A percentile compares a stretch with the other conserved stretches of the same genome.
Evolutionary conservation across 768 basidiomycete species (phyloP).

Genomic region (Dictyophora rubrovolvata): DNA sequence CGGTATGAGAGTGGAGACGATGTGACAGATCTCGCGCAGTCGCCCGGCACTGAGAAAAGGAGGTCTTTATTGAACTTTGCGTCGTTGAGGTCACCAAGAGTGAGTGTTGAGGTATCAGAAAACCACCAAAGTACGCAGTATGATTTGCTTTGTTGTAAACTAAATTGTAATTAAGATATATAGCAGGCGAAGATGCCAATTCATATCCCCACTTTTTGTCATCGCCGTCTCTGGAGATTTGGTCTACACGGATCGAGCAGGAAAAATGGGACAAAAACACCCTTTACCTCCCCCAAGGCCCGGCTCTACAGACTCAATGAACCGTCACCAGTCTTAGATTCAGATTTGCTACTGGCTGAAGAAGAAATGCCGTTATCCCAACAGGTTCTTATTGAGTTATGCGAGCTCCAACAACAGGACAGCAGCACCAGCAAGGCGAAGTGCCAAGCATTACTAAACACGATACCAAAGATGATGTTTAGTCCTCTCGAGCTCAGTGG

Average conservation of each 20-base stretch:
- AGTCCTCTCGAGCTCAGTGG: neutral
- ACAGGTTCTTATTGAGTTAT: neutral
- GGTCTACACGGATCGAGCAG: neutral
- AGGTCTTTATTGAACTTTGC: slow-evolving; percentile 5
- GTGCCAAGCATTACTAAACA: too few relatives aligned
- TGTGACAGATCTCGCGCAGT: neutral
- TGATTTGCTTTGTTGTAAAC: neutral
- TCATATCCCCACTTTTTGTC: neutral
- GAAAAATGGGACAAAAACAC: too few relatives aligned
- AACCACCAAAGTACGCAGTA: neutral
- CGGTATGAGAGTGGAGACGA: neutral
- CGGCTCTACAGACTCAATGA: neutral
- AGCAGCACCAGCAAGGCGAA: too few relatives aligned
- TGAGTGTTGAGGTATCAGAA: neutral
- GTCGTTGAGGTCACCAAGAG: neutral
- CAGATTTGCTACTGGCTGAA: neutral
- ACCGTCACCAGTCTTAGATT: neutral
- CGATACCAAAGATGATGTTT: neutral
- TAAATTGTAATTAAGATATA: neutral
- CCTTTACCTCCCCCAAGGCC: too few relatives aligned
- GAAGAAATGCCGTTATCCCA: neutral
- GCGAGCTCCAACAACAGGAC: neutral
- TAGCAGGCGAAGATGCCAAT: neutral
- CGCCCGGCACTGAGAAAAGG: neutral
- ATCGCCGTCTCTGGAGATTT: slow-evolving; percentile 4